Base-by-base conservation (phyloP, 2,329 filamentous ascomycete genomes). In the Talaromyces sp. region DNA sequence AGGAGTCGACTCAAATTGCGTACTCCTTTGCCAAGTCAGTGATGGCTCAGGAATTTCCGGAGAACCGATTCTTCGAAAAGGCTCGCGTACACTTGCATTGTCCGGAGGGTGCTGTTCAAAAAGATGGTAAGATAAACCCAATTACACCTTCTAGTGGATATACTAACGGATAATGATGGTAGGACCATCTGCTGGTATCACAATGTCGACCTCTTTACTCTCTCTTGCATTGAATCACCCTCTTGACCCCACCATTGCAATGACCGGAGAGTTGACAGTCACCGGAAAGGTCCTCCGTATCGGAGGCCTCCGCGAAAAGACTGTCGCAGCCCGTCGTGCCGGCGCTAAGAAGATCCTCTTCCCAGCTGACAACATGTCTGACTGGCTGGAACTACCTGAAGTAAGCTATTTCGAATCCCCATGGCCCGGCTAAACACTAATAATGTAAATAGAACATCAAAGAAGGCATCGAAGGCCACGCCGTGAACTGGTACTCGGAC, bases 241-340 rank as follows among this genome's bases (percentile, higher is more conserved):
- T 16, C 84, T 99, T 59, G 85, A 93, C 73, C 92, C 94, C 7
- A 92, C 91, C 0, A 88, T 98, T 70, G 94, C 96, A 66, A 99
- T 99, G 95, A 99, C 95, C 0, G 95, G 95, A 68, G 95, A 99
- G 79, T 83, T 99, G 68, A 99, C 96, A 1, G 88, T 99, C 61
- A 99, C 95, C 1, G 95, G 95, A 63, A 99, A 99, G 81, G 94
- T 99, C 2, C 82, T 99, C 61, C 86, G 95, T 67, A 99, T 99
- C 75, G 95, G 95, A 59, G 95, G 95, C 0, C 81, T 99, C 71
- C 84, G 95, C 56, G 95, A 99, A 82, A 99, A 99, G 88, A 97
- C 95, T 7, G 94, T 99, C 45, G 95, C 95, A 35, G 96, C 95
- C 65, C 87, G 93, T 73, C 85, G 95, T 68, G 95, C 95, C 24